Percentiles rank a stretch among this genome's conserved stretches.
Conservation (phyloP, 2,329 filamentous ascomycete species). For the Colletotrichum sp. region DNA sequence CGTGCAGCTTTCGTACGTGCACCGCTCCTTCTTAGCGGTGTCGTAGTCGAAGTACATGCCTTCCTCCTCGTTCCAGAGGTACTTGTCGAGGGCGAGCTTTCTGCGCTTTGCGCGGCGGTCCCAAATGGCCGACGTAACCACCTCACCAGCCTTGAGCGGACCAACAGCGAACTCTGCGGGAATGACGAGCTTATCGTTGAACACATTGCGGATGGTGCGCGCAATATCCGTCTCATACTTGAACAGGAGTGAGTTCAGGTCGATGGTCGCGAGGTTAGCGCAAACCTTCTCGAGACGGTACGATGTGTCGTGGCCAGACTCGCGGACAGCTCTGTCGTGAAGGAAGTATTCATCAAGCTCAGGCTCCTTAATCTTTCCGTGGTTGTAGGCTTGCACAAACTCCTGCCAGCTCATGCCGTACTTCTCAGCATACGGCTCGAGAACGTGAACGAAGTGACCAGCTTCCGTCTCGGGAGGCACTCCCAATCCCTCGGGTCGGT, state of each 20-base stretch:
- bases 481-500: constrained; percentile 81
- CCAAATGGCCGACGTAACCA: constrained; percentile 87
- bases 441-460: constrained; percentile 82
- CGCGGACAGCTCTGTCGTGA: constrained; percentile 93
- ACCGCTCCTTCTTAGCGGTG: constrained; percentile 80
- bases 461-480: constrained; percentile 93
- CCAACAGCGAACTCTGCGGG: constrained; percentile 81
- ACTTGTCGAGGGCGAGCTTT: constrained; percentile 87
- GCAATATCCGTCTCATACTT: constrained; percentile 97
- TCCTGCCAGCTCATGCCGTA: constrained; percentile 81
- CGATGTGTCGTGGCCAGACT: constrained; percentile 95
- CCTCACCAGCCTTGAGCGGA: constrained; percentile 68
- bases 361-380: constrained; percentile 76
- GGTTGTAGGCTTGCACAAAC: constrained; percentile 90
- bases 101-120: constrained; percentile 86
- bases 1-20: constrained; percentile 86
- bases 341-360: constrained; percentile 95
- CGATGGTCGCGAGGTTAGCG: constrained; percentile 89
- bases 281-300: constrained; percentile 90
- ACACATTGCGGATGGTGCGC: constrained; percentile 81
- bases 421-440: constrained; percentile 84
- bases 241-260: constrained; percentile 93
- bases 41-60: constrained; percentile 99
- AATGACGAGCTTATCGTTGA: constrained; percentile 82
- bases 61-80: constrained; percentile 88